Conservation (phyloP, 257 asterid genomes). For the Jacaranda mimosifolia region DNA sequence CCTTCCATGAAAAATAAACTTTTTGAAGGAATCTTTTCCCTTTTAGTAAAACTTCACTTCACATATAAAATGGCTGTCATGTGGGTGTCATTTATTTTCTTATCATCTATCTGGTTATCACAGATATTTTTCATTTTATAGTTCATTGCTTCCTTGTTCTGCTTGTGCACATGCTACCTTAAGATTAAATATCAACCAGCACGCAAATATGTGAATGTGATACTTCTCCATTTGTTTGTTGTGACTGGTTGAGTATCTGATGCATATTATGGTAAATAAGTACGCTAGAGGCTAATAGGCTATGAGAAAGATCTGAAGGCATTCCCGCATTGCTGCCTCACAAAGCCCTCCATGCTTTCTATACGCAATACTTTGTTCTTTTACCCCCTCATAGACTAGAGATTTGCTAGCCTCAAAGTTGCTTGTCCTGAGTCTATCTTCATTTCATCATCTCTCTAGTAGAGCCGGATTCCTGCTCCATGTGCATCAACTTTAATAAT, state of each 20-base stretch:
- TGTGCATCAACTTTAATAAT: no score
- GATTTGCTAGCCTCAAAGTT: no score
- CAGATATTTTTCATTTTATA: conserved; percentile 21
- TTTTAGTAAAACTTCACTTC: conserved; percentile 4
- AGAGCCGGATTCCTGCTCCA: no score
- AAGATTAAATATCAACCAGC: conserved; percentile 7
- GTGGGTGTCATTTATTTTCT: conserved; percentile 2
- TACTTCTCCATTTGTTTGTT: conserved; percentile 11
- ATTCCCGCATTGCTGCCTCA: no score
- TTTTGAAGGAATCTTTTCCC: neutral
- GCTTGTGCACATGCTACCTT: conserved; percentile 26
- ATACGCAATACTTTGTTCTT: no score
- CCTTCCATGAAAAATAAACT: neutral
- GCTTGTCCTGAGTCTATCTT: no score
- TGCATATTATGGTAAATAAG: neutral
- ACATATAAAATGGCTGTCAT: conserved; percentile 19
- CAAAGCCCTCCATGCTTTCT: no score
- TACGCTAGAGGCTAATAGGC: no score
- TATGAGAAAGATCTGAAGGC: no score
- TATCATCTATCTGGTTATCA: conserved; percentile 10
- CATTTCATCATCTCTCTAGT: no score
- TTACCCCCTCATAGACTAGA: no score
- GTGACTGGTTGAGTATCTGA: conserved; percentile 27
- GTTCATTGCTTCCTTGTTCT: conserved; percentile 9
- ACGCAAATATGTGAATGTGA: neutral